Evolutionary conservation across 352 stramenopile species (phyloP), one percentile per base, ranked within the genome.

Genomic region (Blastocystis sp.): DNA sequence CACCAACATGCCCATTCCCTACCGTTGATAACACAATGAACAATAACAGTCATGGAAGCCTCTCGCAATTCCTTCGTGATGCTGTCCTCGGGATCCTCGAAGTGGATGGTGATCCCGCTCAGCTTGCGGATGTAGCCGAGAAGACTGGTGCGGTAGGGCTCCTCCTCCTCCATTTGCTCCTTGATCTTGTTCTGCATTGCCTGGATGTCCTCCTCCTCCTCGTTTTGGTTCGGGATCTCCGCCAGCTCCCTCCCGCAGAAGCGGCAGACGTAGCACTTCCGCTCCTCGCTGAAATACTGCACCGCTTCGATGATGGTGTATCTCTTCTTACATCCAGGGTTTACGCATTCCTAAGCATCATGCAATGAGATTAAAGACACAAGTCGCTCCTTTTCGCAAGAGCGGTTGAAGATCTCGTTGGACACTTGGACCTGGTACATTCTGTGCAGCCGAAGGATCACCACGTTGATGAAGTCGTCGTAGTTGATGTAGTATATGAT

Each of bases 151-250:
- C 45, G 17, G 64, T 52, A 52, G 1, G 42, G 64, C 3, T 43
- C 34, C 28, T 24, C 17, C 17, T 19, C 34, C 24, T 74, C 48
- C 2, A 63, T 84, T 28, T 84, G 74, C 21, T 69, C 48, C 21
- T 84, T 84, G 42, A 84, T 66, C 61, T 84, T 84, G 42, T 84
- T 59, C 61, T 84, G 57, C 21, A 84, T 62, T n/a, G n/a, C 66
- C 74, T 84, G 74, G 45, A 45, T 69, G 61, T 62, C 66, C 40
- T 68, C 43, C 3, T 63, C 60, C 38, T 84, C 45, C 14, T 84
- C 57, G 3, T 34, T 43, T 3, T 84, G 48, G 48, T 57, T 57
- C 48, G 48, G 40, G 21, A 84, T 57, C 3, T 84, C 48, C n/a
- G 38, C 21, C 24, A 84, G 24, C 0, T 68, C n/a, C 7, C 21